phyloP scores from a whole-genome alignment of 257 asterid species.

The Solanum sejunctum region DNA sequence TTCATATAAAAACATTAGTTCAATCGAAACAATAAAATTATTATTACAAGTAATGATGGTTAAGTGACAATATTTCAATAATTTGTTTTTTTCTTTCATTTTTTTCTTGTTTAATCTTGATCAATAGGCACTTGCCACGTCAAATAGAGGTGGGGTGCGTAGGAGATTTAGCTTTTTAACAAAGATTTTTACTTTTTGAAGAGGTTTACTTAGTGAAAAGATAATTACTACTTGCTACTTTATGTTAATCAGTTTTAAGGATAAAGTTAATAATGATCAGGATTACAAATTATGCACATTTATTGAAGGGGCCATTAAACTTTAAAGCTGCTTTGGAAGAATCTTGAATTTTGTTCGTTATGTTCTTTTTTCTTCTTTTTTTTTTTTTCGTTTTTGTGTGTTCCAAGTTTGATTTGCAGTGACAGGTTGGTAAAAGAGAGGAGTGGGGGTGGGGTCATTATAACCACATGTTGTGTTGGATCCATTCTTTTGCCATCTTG shows the following conservation, averaged over 20 bases:
- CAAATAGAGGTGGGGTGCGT: background rate
- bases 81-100: background rate
- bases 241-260: background rate
- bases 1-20: no score
- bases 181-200: background rate
- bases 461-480: conserved; percentile 30
- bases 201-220: background rate
- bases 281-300: background rate
- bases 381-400: background rate
- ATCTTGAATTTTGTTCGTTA: conserved; percentile 1
- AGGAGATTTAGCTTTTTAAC: background rate
- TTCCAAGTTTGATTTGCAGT: conserved; percentile 3
- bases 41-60: background rate
- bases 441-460: background rate
- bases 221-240: background rate
- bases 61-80: background rate
- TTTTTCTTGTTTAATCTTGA: background rate
- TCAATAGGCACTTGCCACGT: background rate
- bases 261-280: background rate
- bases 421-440: background rate
- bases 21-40: background rate
- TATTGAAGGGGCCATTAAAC: background rate
- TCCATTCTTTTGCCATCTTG: conserved; percentile 6
- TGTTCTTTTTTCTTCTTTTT: background rate
- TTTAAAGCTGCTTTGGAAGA: background rate